Evolutionary conservation across 2,329 filamentous ascomycete genomes (phyloP).

Genomic region (Scedosporium boydii): DNA sequence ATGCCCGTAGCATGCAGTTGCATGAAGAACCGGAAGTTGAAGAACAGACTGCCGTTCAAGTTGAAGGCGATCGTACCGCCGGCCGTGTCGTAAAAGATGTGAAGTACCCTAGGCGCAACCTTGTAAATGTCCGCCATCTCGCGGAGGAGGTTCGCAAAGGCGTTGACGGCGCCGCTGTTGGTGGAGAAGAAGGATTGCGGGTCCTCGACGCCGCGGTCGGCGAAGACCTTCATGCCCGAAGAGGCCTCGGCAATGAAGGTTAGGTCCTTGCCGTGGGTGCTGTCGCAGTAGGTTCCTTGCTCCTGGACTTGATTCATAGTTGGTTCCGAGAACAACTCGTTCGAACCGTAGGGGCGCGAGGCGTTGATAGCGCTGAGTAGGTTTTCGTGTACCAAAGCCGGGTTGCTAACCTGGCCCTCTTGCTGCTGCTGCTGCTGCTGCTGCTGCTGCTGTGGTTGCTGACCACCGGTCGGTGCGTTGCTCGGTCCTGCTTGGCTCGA

Average conservation of each 20-base stretch:
- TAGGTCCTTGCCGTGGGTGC: conserved; percentile 63
- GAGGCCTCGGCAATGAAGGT: conserved; percentile 59
- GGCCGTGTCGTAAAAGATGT: conserved; percentile 76
- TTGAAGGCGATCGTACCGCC: conserved; percentile 92
- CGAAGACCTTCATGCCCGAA: conserved; percentile 65
- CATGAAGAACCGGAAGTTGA: conserved; percentile 81
- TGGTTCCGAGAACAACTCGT: conserved; percentile 62
- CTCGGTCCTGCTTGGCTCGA: neutral
- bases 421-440: conserved; percentile 9
- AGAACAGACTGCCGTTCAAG: conserved; percentile 76
- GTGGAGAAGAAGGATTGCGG: conserved; percentile 45
- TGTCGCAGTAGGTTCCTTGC: conserved; percentile 79
- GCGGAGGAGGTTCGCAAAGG: conserved; percentile 59
- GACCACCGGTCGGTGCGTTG: neutral
- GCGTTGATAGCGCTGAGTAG: conserved; percentile 70
- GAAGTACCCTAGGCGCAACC: conserved; percentile 58
- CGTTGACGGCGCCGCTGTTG: conserved; percentile 53
- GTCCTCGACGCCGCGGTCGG: conserved; percentile 46
- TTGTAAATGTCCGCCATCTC: conserved; percentile 66
- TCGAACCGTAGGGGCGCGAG: conserved; percentile 67
- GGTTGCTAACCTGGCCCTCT: conserved; percentile 49
- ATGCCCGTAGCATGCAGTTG: conserved; percentile 54
- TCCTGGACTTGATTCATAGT: conserved; percentile 67
- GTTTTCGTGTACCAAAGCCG: conserved; percentile 55
- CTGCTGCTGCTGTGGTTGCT: conserved; percentile 4